Base-by-base conservation (phyloP, 1,284 basidiomycete species). In the Rhodotorula sp. region DNA sequence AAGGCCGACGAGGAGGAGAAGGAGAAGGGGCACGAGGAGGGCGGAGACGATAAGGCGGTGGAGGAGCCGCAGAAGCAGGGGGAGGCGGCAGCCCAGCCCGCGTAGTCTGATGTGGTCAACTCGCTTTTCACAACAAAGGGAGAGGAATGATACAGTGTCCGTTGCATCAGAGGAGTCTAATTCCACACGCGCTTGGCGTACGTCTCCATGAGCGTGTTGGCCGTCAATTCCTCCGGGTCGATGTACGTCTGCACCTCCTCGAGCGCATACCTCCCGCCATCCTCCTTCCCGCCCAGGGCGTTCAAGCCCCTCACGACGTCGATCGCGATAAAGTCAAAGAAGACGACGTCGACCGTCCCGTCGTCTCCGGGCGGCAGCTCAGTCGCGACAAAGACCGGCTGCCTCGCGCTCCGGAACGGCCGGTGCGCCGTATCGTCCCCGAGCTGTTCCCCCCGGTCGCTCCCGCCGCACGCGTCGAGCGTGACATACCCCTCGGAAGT, bases 391-490 rank as follows among this genome's bases (percentile, higher is more conserved):
- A 79, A 80, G 45, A 73, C 70, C 27, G 80, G 78, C 56, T 78
- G 77, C n/a, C 71, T 56, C 17, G 70, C 73, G 9, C 61, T 49
- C 9, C 77, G 75, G 58, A 76, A 59, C 16, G 80, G 78, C 5
- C 70, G 56, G 67, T 80, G 79, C 10, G 52, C 44, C 16, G 73
- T 78, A 55, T 80, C 80, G 69, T 80, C 80, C 3, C 80, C 80
- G 17, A 67, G 44, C 10, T 67, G 73, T 7, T 76, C 67, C 19
- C 12, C 64, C 10, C 12, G 19, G 27, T 48, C 58, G n/a, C 13
- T 7, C 42, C 67, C 46, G 21, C 69, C 71, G 57, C 78, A 78
- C 13, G 64, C 56, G 52, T 80, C 80, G 49, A 70, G 66, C 52
- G 80, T 78, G 7, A 78, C 78, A 64, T 78, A 78, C 2, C 78